Percentiles rank a stretch among this genome's conserved stretches.
Conservation (phyloP, 805 yeast species). For the Henningerozyma blattae region DNA sequence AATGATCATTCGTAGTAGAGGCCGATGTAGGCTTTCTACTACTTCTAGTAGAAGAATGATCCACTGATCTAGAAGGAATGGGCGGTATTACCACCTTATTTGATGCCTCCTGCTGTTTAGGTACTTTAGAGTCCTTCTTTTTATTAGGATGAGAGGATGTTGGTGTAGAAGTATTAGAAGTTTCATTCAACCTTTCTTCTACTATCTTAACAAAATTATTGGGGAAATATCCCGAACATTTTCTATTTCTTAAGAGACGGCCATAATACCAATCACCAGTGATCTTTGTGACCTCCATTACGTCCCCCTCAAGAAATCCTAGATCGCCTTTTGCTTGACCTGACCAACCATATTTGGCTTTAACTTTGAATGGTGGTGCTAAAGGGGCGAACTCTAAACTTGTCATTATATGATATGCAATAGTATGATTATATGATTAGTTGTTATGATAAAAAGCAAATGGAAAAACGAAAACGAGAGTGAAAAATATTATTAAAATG, state of each 20-base stretch:
- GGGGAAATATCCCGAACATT: conserved; percentile 73
- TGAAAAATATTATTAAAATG: not conserved
- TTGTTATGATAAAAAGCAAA: too few relatives aligned
- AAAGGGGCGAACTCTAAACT: not conserved
- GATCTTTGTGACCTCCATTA: conserved; percentile 72
- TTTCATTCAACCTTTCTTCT: conserved; percentile 24
- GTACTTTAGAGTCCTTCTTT: not conserved
- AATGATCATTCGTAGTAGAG: too few relatives aligned
- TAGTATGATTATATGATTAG: not conserved
- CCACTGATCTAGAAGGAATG: conserved; percentile 7
- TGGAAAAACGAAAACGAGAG: not conserved
- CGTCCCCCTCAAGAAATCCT: conserved; percentile 89
- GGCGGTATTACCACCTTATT: conserved; percentile 9
- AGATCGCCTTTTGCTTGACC: conserved; percentile 83
- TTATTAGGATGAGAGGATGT: not conserved
- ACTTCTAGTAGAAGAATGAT: too few relatives aligned
- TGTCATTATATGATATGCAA: not conserved
- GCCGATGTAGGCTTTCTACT: too few relatives aligned
- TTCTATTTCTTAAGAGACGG: conserved; percentile 60
- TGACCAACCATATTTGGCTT: conserved; percentile 86
- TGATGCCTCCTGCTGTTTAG: too few relatives aligned
- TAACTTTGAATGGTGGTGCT: conserved; percentile 62
- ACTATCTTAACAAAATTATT: conserved; percentile 65
- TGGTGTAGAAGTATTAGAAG: not conserved
- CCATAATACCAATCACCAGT: conserved; percentile 96